A percentile compares a stretch with the other conserved stretches of the same genome.
phyloP scores from a whole-genome alignment of 768 basidiomycete genomes.

The Tylopilus vinaceipallidus region DNA sequence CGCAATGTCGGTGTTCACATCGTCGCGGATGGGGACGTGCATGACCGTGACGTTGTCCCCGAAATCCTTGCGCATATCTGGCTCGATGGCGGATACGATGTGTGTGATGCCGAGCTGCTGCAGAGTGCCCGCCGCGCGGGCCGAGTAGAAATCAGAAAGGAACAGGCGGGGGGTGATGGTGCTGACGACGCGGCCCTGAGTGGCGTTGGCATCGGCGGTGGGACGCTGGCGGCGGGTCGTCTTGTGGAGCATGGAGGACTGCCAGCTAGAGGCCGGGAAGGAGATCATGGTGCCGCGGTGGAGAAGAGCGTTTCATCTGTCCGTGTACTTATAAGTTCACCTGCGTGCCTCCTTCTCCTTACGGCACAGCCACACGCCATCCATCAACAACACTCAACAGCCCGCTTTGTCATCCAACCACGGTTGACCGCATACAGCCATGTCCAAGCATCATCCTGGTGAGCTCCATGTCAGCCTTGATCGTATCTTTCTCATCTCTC shows the following conservation, averaged over 20 bases:
- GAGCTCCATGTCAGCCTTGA: slow-evolving; percentile 1
- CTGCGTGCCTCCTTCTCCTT: background rate
- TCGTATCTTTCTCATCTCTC: background rate
- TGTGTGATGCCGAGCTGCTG: slow-evolving; percentile 66
- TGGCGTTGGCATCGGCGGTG: slow-evolving; percentile 4
- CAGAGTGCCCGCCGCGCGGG: slow-evolving; percentile 48
- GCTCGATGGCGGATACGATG: slow-evolving; percentile 63
- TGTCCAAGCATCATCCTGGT: slow-evolving; percentile 95
- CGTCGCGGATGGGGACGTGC: slow-evolving; percentile 52
- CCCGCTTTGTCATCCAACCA: slow-evolving; percentile 1
- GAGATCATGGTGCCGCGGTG: slow-evolving; percentile 26
- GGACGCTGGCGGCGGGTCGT: slow-evolving; percentile 14
- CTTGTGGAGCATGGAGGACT: slow-evolving; percentile 25
- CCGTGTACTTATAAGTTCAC: slow-evolving; percentile 3
- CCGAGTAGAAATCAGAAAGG: slow-evolving; percentile 61
- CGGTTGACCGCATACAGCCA: slow-evolving; percentile 31
- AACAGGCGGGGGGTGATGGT: slow-evolving; percentile 51
- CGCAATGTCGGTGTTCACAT: slow-evolving; percentile 39
- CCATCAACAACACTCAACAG: slow-evolving; percentile 16
- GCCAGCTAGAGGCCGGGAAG: slow-evolving; percentile 32
- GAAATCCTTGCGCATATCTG: slow-evolving; percentile 27
- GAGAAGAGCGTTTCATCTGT: slow-evolving; percentile 6
- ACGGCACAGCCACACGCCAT: slow-evolving; percentile 19
- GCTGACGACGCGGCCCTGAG: slow-evolving; percentile 24
- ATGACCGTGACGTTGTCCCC: slow-evolving; percentile 40